Conservation (phyloP, 2,329 filamentous ascomycete species). For the Rhytidhysteron rufulum region DNA sequence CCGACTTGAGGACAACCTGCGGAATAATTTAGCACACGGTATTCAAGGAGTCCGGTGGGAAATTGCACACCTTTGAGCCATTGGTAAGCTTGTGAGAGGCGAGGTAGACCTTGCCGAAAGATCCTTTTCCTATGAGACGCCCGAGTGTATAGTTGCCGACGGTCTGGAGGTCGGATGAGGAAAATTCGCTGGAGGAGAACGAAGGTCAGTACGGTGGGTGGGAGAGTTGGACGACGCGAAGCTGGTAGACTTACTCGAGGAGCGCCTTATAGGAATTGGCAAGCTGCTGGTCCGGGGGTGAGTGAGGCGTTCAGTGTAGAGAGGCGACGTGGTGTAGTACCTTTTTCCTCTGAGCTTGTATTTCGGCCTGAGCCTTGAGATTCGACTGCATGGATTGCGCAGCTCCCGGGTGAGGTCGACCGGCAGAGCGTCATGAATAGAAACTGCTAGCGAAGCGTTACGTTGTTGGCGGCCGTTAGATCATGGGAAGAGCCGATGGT, state of each 20-base stretch:
- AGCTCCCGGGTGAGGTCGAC: conserved; percentile 25
- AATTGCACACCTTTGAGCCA: conserved; percentile 76
- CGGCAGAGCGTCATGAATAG: conserved; percentile 34
- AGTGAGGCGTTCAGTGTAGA: conserved; percentile 2
- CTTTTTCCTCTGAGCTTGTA: conserved; percentile 59
- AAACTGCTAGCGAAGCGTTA: conserved; percentile 19
- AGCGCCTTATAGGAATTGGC: conserved; percentile 95
- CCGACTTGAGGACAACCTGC: conserved; percentile 98
- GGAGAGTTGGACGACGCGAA: conserved; percentile 4
- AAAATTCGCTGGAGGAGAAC: conserved; percentile 70
- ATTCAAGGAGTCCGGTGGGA: neutral
- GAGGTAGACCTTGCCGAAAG: conserved; percentile 97
- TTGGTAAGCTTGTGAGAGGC: conserved; percentile 96
- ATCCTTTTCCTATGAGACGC: conserved; percentile 90
- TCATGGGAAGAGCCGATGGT: neutral
- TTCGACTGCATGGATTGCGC: conserved; percentile 43
- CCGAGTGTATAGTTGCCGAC: conserved; percentile 95
- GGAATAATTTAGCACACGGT: conserved; percentile 3
- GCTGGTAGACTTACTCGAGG: conserved; percentile 66
- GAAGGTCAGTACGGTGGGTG: conserved; percentile 14
- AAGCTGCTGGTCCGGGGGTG: conserved; percentile 57
- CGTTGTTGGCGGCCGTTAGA: conserved; percentile 11
- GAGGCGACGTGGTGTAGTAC: conserved; percentile 36
- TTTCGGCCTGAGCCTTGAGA: conserved; percentile 51
- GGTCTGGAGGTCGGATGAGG: conserved; percentile 80